Base-by-base conservation (phyloP, 768 basidiomycete genomes). In the Nevesoporus exiguus region DNA sequence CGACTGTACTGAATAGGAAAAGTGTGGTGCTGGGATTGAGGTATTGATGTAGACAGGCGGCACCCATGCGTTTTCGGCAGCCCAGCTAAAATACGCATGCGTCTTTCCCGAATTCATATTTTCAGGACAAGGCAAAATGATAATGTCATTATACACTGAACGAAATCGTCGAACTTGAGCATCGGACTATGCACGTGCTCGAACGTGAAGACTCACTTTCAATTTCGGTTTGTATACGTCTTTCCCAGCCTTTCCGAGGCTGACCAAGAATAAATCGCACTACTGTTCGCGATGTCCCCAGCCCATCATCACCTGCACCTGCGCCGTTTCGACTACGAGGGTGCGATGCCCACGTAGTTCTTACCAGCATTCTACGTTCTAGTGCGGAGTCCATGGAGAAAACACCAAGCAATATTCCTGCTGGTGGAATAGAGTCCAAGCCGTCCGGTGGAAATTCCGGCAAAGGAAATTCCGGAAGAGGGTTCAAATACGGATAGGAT, bases 71-170 rank as follows among this genome's bases (percentile, higher is more conserved):
- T 90, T 85, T 64, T 85, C 81, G 34, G 90, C 82, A 5, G 95
- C 92, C 96, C 96, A 98, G 14, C 83, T 82, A 76, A 94, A 98
- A 74, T 86, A 98, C 2, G 87, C 82, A 66, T 96, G 79, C 5
- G 90, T 90, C 72, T 98, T 98, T 52, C 96, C 96, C 45, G 80
- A 75, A 71, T 98, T 98, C 96, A 98, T 98, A 71, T 98, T 97
- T 74, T 98, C 96, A 10, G 81, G 65, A 41, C 86, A 84, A 25
- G 92, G 89, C 41, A 97, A 78, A 45, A 95, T 78, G 58, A 93
- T 75, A 54, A 95, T 87, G 68, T 94, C 93, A 64, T 92, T 88
- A 69, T 85, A 92, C 68, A 81, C 90, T 93, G 66, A 33, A n/a
- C 1, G 40, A 41, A 7, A 6, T 52, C 48, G 24, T 34, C 51